Evolutionary conservation across 441 rosid species (phyloP).

Genomic region (Erodium chrysanthum): DNA sequence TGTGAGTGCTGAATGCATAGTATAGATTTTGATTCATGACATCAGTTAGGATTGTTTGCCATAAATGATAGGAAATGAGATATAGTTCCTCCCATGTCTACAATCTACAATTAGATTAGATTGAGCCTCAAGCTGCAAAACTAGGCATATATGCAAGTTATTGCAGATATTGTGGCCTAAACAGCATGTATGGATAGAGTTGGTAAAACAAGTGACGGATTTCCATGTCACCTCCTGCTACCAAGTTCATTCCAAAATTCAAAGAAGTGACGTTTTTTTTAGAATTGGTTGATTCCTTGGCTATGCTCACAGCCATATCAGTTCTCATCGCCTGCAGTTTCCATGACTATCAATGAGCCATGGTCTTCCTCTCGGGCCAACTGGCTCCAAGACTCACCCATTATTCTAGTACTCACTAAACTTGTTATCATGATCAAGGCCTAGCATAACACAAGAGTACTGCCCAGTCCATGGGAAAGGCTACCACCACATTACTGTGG

Average conservation of each 20-base stretch:
- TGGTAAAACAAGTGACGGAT: not conserved
- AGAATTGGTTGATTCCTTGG: not conserved
- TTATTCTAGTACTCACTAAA: not conserved
- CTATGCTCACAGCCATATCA: not conserved
- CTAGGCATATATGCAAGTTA: not conserved
- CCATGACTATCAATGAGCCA: not conserved
- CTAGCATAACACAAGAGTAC: not conserved
- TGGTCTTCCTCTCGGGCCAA: not conserved
- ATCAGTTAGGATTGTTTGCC: not conserved
- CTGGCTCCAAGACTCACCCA: not conserved
- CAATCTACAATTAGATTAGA: not conserved
- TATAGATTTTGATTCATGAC: not conserved
- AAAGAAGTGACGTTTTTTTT: not conserved
- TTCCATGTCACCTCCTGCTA: not conserved
- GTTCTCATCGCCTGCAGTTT: not conserved
- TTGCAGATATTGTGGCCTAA: not conserved
- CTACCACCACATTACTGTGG: not conserved
- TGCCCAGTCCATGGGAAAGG: not conserved
- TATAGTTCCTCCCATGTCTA: not conserved
- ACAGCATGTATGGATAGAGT: not conserved
- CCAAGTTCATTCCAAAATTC: not conserved
- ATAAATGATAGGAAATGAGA: not conserved
- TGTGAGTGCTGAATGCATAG: not conserved
- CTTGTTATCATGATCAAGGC: not conserved
- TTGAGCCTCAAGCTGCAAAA: not conserved